Base-by-base conservation (phyloP, 805 yeast genomes). In the Torulaspora gathmanii region DNA sequence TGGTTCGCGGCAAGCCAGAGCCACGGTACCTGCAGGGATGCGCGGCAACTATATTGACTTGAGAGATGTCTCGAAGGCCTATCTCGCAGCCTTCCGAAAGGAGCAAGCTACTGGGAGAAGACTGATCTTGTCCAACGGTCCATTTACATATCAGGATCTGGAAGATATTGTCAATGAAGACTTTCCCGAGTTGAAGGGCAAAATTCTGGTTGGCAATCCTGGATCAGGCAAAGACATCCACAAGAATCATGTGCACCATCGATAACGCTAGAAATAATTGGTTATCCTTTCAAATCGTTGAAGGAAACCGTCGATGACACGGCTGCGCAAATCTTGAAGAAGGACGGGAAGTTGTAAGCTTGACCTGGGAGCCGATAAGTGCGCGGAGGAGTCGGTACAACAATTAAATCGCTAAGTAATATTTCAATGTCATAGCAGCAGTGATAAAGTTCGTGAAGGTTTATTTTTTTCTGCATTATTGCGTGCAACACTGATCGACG, bases 61-160 rank as follows among this genome's bases (percentile, higher is more conserved):
- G 5, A 70, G 84, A 55, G 86, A 82, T 56, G 82, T 77, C 31
- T 83, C 86, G 7, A 58, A 57, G 42, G 79, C 82, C 6, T 86
- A 82, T 56, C 53, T 78, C 12, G 52, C 58, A 13, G 80, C 83
- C 3, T 67, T 77, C 45, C 74, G 72, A 53, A 67, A 61, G 44
- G 62, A 60, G 31, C 63, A 68, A 20, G 50, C 55, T 41, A 37
- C 48, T 23, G 69, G 67, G 11, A 52, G 71, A 41, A 66, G 75
- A 52, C 57, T 71, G 22, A 36, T 62, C 5, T 39, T 63, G 29
- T 26, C 52, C 7, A 53, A 47, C 12, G 64, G 57, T 38, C 46
- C 47, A 34, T 59, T 61, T 45, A 51, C 55, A 20, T 45, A 54
- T 25, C 69, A 67, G 49, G 51, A 46, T 5, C 46, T 70, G 9